Evolutionary conservation across 208 protist species (phyloP), one percentile per base, ranked within the genome.

Genomic region (Jaenimonas drosophilae): DNA sequence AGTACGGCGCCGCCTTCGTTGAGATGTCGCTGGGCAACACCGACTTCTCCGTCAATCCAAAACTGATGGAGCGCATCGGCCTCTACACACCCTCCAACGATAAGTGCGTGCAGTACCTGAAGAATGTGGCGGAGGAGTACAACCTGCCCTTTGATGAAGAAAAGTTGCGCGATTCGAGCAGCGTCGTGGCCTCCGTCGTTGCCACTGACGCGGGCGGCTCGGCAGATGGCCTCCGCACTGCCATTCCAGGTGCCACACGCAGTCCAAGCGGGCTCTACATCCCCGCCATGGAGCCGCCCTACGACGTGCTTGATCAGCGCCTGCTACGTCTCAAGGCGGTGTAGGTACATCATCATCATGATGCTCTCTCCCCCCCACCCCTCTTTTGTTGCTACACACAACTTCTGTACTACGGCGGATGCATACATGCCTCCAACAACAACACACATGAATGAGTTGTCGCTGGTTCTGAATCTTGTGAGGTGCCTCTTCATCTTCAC

Each of bases 21-120:
- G 53, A 85, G 44, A 88, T 92, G 68, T 69, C 74, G 20, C 38
- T 76, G 30, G 58, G 54, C 43, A 92, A 95, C 55, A 41, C 63
- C 16, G 88, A 95, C 63, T 88, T 79, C 44, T 80, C 79, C 1
- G 88, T 95, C 24, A 95, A 95, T 41, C 74, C 88, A 37, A 67
- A 68, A 25, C 67, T 95, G 54, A 75, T 89, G 53, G 81, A 95
- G 42, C 83, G 81, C 2, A 63, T 93, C 2, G 61, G 68, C 25
- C 65, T 91, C 39, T 70, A 74, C 43, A 77, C 78, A 5, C 81
- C 84, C 5, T 59, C 70, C 0, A 86, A 88, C 40, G 85, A 88
- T 2, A 74, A 71, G 52, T 93, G 88, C 59, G 50, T 92, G 9
- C 58, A 69, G 44, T 93, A 94, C 54, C 63, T 95, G 19, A 67